Percentiles rank a stretch among this genome's conserved stretches.
Evolutionary conservation across 2,329 filamentous ascomycete genomes (phyloP).

Genomic region (Apiospora pterosperma): DNA sequence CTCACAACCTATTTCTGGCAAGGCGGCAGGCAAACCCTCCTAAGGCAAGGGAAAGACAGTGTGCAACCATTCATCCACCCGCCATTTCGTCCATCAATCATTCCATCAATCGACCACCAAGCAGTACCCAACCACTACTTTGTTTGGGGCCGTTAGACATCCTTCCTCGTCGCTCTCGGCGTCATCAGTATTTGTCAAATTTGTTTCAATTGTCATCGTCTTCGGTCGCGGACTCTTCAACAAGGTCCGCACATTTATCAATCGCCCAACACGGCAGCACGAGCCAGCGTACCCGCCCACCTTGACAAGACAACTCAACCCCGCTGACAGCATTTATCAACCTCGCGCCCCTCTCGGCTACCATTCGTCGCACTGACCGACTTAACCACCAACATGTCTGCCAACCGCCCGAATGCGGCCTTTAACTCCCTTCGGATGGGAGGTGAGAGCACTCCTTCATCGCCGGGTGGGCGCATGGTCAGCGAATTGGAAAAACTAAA

Average conservation of each 20-base stretch:
- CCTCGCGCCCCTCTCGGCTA: slow-evolving; percentile 3
- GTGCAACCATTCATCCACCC: not conserved
- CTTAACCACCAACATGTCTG: slow-evolving; percentile 22
- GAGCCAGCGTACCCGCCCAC: slow-evolving; percentile 2
- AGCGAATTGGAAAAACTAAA: not conserved
- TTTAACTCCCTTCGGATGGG: slow-evolving; percentile 74
- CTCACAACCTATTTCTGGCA: slow-evolving; percentile 5
- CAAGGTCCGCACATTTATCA: slow-evolving; percentile 4
- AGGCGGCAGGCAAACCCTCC: slow-evolving; percentile 2
- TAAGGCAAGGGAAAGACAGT: slow-evolving; percentile 1
- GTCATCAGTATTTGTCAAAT: not conserved
- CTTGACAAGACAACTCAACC: slow-evolving; percentile 4
- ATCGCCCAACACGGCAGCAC: slow-evolving; percentile 7
- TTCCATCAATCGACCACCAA: not conserved
- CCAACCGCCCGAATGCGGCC: slow-evolving; percentile 66
- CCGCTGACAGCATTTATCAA: slow-evolving; percentile 4
- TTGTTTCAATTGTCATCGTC: not conserved
- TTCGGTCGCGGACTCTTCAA: slow-evolving; percentile 4
- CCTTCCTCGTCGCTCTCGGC: not conserved
- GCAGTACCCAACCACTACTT: slow-evolving; percentile 2
- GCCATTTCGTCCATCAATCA: not conserved
- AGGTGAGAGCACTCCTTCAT: slow-evolving; percentile 31
- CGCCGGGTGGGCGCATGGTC: slow-evolving; percentile 1
- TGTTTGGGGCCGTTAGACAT: not conserved
- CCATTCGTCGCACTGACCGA: slow-evolving; percentile 1